These are phyloP conservation scores for Quercus phellos DNA, from an alignment of 331 rosid species.

Conservation along the genomic window DNA sequence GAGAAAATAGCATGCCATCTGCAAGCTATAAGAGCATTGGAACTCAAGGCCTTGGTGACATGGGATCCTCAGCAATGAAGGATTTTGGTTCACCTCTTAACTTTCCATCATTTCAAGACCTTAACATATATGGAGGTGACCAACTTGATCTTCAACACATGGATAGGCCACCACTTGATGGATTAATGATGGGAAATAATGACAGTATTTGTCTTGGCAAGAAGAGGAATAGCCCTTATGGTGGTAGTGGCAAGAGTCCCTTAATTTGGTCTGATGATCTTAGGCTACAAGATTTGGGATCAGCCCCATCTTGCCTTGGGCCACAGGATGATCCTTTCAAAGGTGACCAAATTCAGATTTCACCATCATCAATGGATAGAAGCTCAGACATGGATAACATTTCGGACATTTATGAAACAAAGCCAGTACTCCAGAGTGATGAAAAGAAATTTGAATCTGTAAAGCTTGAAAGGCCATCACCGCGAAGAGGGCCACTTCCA, in stretches of 20 bases:
- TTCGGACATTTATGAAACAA: constrained; percentile 70
- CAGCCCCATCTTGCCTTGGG: constrained; percentile 65
- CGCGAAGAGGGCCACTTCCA: constrained; percentile 50
- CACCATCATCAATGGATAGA: constrained; percentile 56
- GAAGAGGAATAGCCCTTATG: constrained; percentile 65
- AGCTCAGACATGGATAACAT: constrained; percentile 57
- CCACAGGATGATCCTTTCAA: constrained; percentile 64
- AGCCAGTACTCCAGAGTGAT: constrained; percentile 51
- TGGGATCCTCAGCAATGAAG: constrained; percentile 41
- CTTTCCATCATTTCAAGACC: constrained; percentile 85
- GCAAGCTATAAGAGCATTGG: constrained; percentile 57
- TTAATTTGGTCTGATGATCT: constrained; percentile 88
- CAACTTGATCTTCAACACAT: constrained; percentile 61
- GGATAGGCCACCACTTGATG: constrained; percentile 64
- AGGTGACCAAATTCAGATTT: constrained; percentile 61
- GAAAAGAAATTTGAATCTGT: constrained; percentile 61
- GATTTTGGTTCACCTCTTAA: constrained; percentile 66
- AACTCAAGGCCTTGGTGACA: constrained; percentile 44
- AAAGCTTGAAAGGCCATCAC: constrained; percentile 88
- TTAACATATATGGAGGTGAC: constrained; percentile 68
- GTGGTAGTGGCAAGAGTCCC: constrained; percentile 73
- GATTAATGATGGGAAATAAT: constrained; percentile 38
- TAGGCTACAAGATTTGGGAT: constrained; percentile 78
- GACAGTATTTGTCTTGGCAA: constrained; percentile 54
- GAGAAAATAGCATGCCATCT: constrained; percentile 69